These are phyloP conservation scores for Chiua virens DNA, from an alignment of 768 basidiomycete genomes.

Conservation along the genomic window DNA sequence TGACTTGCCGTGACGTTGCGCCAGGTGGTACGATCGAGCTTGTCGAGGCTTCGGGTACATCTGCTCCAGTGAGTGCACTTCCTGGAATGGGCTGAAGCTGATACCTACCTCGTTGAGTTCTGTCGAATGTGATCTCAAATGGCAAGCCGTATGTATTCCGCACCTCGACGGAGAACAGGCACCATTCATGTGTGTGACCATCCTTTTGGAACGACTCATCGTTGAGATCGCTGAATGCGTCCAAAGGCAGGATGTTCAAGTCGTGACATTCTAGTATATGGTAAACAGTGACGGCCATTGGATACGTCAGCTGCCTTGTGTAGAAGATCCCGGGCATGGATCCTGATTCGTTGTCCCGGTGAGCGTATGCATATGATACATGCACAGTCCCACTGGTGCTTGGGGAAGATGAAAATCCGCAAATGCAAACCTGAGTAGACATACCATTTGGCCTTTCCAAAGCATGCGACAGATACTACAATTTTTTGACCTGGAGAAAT, in stretches of 20 bases:
- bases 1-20: slow-evolving; percentile 71
- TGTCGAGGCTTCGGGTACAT: slow-evolving; percentile 38
- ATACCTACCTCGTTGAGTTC: slow-evolving; percentile 59
- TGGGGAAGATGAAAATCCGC: slow-evolving; percentile 1
- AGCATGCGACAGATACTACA: slow-evolving; percentile 68
- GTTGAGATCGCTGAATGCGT: slow-evolving; percentile 20
- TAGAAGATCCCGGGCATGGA: slow-evolving; percentile 61
- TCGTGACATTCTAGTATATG: slow-evolving; percentile 87
- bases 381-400: slow-evolving; percentile 81
- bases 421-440: slow-evolving; percentile 28
- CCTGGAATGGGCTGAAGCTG: background rate
- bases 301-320: slow-evolving; percentile 84
- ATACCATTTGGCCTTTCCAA: slow-evolving; percentile 92
- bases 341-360: slow-evolving; percentile 38
- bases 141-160: slow-evolving; percentile 89
- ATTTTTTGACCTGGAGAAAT: slow-evolving; percentile 72
- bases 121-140: slow-evolving; percentile 82
- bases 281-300: slow-evolving; percentile 91
- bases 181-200: slow-evolving; percentile 66
- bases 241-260: slow-evolving; percentile 77
- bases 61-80: slow-evolving; percentile 32
- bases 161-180: slow-evolving; percentile 88
- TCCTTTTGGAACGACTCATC: slow-evolving; percentile 35
- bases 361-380: slow-evolving; percentile 77
- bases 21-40: slow-evolving; percentile 80